phyloP scores from a whole-genome alignment of 2,329 filamentous ascomycete species.

The Nothophoma quercina region DNA sequence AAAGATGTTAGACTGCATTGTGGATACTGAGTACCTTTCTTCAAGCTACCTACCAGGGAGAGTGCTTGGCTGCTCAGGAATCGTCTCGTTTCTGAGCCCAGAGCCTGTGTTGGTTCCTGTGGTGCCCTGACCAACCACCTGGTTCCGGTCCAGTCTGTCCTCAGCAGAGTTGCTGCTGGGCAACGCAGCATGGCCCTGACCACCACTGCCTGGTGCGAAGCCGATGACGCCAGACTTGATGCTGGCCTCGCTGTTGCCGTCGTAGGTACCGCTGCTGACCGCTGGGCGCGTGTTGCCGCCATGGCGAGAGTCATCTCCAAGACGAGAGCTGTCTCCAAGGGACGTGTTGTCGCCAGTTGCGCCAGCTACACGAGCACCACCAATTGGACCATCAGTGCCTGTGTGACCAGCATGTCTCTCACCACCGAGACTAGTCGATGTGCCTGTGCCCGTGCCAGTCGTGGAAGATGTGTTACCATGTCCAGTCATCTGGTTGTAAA shows the following conservation, averaged over 20 bases:
- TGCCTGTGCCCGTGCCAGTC: constrained; percentile 10
- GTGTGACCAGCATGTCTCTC: constrained; percentile 1
- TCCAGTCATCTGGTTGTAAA: constrained; percentile 41
- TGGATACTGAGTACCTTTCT: no score
- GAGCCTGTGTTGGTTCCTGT: constrained; percentile 19
- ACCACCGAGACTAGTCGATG: not conserved
- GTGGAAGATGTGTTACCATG: constrained; percentile 8
- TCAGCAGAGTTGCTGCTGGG: constrained; percentile 22
- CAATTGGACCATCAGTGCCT: constrained; percentile 17
- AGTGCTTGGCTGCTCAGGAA: constrained; percentile 10
- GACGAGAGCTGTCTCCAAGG: not conserved
- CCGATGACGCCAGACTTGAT: constrained; percentile 53
- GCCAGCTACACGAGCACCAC: not conserved
- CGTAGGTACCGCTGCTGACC: constrained; percentile 18
- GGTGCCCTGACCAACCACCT: constrained; percentile 28
- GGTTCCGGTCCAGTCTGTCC: constrained; percentile 20
- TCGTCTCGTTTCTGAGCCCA: constrained; percentile 6
- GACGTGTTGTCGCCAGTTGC: not conserved
- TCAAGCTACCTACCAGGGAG: constrained; percentile 34
- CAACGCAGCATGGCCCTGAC: constrained; percentile 37
- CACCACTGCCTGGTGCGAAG: constrained; percentile 29
- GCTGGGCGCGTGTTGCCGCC: constrained; percentile 28
- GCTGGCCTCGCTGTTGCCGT: constrained; percentile 44
- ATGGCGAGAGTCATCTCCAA: not conserved
- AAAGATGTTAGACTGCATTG: not conserved